Conservation (phyloP, 768 basidiomycete genomes). For the Suillus spraguei region DNA sequence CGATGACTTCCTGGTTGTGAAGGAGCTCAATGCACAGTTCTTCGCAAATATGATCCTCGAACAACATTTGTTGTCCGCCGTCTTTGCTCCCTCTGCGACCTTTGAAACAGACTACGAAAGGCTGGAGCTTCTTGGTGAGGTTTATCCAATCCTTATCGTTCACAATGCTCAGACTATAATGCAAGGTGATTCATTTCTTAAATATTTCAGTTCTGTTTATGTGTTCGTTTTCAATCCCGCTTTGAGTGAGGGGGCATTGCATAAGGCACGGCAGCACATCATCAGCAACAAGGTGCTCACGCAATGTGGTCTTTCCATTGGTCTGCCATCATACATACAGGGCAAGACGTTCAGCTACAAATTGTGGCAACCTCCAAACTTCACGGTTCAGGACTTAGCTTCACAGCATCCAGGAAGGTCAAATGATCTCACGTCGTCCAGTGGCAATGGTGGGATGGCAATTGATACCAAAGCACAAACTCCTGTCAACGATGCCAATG, state of each 20-base stretch:
- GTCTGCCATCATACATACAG: conserved; percentile 75
- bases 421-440: not conserved
- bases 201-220: conserved; percentile 74
- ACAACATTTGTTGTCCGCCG: conserved; percentile 60
- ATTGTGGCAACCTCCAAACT: conserved; percentile 62
- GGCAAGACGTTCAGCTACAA: conserved; percentile 69
- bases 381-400: conserved; percentile 25
- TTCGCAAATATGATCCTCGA: conserved; percentile 68
- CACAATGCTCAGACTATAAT: conserved; percentile 1
- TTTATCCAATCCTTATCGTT: conserved; percentile 5
- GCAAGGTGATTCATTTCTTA: conserved; percentile 81
- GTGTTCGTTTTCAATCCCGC: conserved; percentile 71
- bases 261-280: conserved; percentile 63
- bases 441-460: not conserved
- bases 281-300: conserved; percentile 76
- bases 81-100: conserved; percentile 70
- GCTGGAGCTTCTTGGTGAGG: conserved; percentile 75
- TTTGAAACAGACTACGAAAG: conserved; percentile 82
- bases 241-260: conserved; percentile 67
- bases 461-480: not conserved
- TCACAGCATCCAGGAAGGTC: not conserved
- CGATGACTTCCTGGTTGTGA: conserved; percentile 74
- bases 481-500: not conserved
- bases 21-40: conserved; percentile 72
- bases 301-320: conserved; percentile 52